phyloP scores from a whole-genome alignment of 208 protist genomes.

The Leishmania amazonensis region DNA sequence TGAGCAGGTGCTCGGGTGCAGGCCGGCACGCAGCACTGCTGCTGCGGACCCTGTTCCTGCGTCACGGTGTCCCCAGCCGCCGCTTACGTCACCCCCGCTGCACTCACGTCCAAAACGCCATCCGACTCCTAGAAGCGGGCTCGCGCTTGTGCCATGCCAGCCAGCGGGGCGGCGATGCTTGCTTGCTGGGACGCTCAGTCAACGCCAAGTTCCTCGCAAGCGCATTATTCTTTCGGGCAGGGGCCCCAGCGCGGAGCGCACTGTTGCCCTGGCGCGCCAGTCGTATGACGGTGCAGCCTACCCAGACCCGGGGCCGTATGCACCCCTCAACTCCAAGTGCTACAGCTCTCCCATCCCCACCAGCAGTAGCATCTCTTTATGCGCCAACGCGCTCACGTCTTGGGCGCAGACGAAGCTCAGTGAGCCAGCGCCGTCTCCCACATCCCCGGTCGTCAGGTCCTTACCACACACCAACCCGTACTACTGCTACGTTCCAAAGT shows the following conservation, averaged over 20 bases:
- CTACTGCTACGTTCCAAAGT: background rate
- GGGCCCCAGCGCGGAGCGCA: background rate
- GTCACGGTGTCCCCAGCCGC: background rate
- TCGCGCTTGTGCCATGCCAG: background rate
- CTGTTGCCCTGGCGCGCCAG: background rate
- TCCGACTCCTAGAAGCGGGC: background rate
- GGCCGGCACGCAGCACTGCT: background rate
- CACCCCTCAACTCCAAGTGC: background rate
- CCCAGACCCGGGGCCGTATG: background rate
- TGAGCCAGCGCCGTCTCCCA: background rate
- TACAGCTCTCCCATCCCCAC: background rate
- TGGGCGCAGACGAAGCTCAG: too few species aligned
- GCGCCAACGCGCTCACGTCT: background rate
- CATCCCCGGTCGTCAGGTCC: background rate
- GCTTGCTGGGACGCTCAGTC: background rate
- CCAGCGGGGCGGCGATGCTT: background rate
- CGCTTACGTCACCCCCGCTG: background rate
- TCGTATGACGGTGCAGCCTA: background rate
- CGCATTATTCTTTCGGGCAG: slow-evolving; percentile 10
- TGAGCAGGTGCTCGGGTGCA: slow-evolving; percentile 17
- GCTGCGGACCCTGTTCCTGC: background rate
- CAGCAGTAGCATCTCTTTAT: background rate
- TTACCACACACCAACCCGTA: background rate
- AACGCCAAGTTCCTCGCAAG: background rate
- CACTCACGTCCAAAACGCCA: slow-evolving; percentile 6